Evolutionary conservation across 2,329 filamentous ascomycete species (phyloP), one percentile per base, ranked within the genome.

Genomic region (Pezicula carpinea): DNA sequence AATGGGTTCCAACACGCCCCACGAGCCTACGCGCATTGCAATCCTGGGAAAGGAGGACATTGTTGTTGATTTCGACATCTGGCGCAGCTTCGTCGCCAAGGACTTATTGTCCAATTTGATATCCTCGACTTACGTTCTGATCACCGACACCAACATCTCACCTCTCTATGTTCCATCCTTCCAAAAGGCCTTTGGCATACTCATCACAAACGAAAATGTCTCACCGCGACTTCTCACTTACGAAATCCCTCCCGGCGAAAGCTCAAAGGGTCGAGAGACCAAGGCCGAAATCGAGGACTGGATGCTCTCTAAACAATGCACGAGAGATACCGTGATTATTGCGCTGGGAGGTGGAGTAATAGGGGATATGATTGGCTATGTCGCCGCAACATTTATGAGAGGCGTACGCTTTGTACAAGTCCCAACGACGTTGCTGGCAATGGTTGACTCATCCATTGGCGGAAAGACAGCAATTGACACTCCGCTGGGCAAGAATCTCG

Each of bases 391-490:
- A 32, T 99, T 97, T 71, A 99, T 99, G 93, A 85, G 93, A 57
- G 93, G 93, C 47, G 85, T 99, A 53, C 88, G 88, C 57, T 96
- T 96, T 65, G 90, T 96, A 35, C 93, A 99, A 69, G 91, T 99
- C 39, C 93, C 93, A 1, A 99, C 93, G 8, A 96, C 91, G 0
- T 75, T 99, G 48, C 76, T 99, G 44, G 83, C 93, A 54, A 99
- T 99, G 93, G 93, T 99, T 35, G 93, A 99, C 69, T 97, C 92
- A 39, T 96, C 90, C 32, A 97, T 99, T 63, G 93, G 93, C 52
- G 93, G 93, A 53, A 99, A 99, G 76, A 99, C 93, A 8, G 93
- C 93, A 47, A 97, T 99, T 66, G 93, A 99, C 64, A 95, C 89
- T 0, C 91, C 92, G 6, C 80, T 91, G 65, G 93, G 93, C 51